Base-by-base conservation (phyloP, 1,284 basidiomycete species). In the Somion occarium region DNA sequence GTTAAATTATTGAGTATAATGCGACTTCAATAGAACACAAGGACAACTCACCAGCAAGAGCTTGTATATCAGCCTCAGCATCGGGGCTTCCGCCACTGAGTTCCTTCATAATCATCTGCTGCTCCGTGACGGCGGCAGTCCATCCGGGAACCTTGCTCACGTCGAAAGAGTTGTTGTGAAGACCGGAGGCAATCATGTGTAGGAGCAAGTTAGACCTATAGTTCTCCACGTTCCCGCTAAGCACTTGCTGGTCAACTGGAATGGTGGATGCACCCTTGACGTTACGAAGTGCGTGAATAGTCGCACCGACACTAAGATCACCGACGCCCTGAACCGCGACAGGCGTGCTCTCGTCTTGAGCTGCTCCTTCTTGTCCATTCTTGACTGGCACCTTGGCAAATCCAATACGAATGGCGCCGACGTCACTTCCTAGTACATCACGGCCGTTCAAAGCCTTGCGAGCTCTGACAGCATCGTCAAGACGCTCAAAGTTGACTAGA, bases 361-460 rank as follows among this genome's bases (percentile, higher is more conserved):
- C 73, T 48, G 73, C 74, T 30, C 80, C 80, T 59, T 92, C 86
- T 60, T 83, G 80, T 22, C 81, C 83, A 57, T 85, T 85, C 73
- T 93, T 93, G 59, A 92, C 90, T 5, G 93, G 94, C 2, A 96
- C 94, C 63, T 94, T 93, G 48, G 95, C 95, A 64, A 94, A 99
- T 1, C 95, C 96, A 55, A 98, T 97, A 42, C 93, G 87, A 58
- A 98, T 93, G 23, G 94, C 89, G 20, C 96, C 96, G 38, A 98
- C 91, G 56, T 98, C 95, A 57, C 88, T 89, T 7, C 96, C 96
- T 23, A 99, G 78, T 22, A 98, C 91, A 65, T 98, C 96, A 44
- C 93, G 86, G 20, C 93, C 93, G 63, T 98, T 96, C 52, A 99
- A 76, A 15, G 95, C 91, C 67, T 97, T 97, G 54, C 95, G 82